Percentiles rank a stretch among this genome's conserved stretches.
Evolutionary conservation across 179 eudicot species (phyloP).

Genomic region (Beta corolliflora): DNA sequence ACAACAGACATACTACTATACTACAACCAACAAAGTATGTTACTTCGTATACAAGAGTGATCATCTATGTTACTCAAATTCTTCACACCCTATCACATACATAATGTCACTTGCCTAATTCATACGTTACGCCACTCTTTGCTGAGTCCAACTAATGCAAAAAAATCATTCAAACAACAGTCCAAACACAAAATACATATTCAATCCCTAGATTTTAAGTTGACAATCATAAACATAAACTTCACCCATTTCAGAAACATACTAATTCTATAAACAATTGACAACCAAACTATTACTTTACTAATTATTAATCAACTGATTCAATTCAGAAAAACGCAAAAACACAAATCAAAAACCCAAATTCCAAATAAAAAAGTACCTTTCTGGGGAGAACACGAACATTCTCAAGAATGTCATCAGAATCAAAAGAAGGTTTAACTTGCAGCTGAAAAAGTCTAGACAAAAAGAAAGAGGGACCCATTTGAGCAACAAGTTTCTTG

Average conservation of each 20-base stretch:
- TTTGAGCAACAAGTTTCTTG: slow-evolving; percentile 67
- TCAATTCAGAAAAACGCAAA: background rate
- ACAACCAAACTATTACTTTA: no score
- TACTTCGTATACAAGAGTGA: background rate
- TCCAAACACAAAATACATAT: background rate
- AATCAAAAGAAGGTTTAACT: slow-evolving; percentile 53
- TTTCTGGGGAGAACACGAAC: slow-evolving; percentile 78
- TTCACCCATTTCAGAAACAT: no score
- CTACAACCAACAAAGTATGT: background rate
- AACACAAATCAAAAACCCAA: background rate
- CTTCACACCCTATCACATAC: background rate
- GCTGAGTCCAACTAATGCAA: background rate
- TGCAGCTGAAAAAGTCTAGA: slow-evolving; percentile 78
- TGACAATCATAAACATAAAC: background rate
- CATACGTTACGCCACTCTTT: background rate
- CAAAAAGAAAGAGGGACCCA: slow-evolving; percentile 60
- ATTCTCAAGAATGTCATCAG: slow-evolving; percentile 58
- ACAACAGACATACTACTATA: background rate
- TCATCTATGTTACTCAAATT: background rate
- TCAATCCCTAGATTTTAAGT: background rate
- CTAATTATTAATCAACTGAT: no score
- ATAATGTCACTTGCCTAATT: background rate
- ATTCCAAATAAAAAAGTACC: slow-evolving; percentile 36
- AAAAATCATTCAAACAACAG: background rate
- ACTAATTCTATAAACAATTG: background rate